These are phyloP conservation scores for Coemansia sp. DNA, from an alignment of 192 early-diverging fungal species.

Conservation along the genomic window DNA sequence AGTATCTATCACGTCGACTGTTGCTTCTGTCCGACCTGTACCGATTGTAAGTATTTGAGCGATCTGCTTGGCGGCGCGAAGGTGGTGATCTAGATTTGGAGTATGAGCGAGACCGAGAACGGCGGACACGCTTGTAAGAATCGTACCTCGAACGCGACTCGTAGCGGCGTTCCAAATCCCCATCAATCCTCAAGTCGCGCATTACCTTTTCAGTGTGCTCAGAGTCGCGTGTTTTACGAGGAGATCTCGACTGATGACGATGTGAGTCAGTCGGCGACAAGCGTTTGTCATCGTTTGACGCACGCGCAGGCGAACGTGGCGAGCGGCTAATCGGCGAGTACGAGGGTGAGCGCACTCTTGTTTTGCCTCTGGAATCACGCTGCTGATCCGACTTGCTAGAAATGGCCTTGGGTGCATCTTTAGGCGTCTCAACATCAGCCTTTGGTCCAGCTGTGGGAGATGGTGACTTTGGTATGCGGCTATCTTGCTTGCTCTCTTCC, in stretches of 20 bases:
- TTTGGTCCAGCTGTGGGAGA: no score
- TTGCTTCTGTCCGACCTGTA: slow-evolving; percentile 8
- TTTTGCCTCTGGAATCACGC: slow-evolving; percentile 3
- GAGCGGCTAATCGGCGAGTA: slow-evolving; percentile 28
- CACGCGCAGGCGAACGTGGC: slow-evolving; percentile 6
- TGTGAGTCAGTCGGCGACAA: not conserved
- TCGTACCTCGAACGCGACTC: not conserved
- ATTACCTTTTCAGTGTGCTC: slow-evolving; percentile 12
- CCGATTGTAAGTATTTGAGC: slow-evolving; percentile 9
- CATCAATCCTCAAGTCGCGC: slow-evolving; percentile 19
- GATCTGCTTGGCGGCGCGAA: not conserved
- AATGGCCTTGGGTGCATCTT: not conserved
- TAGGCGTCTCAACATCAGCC: no score
- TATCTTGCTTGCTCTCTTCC: not conserved
- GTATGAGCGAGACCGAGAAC: slow-evolving; percentile 6
- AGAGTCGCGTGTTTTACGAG: not conserved
- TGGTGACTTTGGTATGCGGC: not conserved
- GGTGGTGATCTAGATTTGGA: slow-evolving; percentile 14
- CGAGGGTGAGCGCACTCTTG: slow-evolving; percentile 42
- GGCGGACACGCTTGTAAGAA: not conserved
- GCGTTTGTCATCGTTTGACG: not conserved
- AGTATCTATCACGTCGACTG: slow-evolving; percentile 8
- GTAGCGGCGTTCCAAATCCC: not conserved
- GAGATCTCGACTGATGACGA: slow-evolving; percentile 4
- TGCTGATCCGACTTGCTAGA: not conserved